Conservation (phyloP, 108 stramenopile genomes). For the Nitzschia putrida region DNA sequence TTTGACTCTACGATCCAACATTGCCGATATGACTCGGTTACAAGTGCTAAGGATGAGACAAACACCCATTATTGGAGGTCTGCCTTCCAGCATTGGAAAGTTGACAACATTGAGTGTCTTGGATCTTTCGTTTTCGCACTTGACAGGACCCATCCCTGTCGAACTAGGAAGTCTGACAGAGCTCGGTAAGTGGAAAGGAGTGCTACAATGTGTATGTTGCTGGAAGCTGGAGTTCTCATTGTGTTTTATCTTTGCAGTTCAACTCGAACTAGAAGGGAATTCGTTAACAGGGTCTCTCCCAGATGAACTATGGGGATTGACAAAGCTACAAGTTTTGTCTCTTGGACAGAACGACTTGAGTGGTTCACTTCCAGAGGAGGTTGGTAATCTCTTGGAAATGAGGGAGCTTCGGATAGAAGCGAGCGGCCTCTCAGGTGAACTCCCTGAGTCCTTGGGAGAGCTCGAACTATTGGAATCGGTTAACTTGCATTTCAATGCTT, state of each 20-base stretch:
- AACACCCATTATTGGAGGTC: conserved; percentile 1
- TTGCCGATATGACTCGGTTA: conserved; percentile 16
- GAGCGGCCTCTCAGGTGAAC: background rate
- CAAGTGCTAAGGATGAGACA: conserved; percentile 4
- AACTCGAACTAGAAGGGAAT: conserved; percentile 22
- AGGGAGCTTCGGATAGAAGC: conserved; percentile 4
- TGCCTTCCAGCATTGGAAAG: conserved; percentile 30
- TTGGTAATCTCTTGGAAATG: conserved; percentile 29
- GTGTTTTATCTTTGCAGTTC: background rate
- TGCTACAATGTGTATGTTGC: too few relatives aligned
- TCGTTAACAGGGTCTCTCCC: conserved; percentile 11
- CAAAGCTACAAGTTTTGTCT: conserved; percentile 17
- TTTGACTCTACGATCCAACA: conserved; percentile 10
- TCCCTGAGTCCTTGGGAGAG: conserved; percentile 6
- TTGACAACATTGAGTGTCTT: conserved; percentile 33
- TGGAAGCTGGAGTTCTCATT: background rate
- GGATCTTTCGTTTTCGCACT: conserved; percentile 45
- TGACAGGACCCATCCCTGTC: conserved; percentile 47
- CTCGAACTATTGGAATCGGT: background rate
- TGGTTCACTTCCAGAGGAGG: conserved; percentile 29
- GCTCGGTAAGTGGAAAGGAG: conserved; percentile 18
- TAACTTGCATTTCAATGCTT: conserved; percentile 16
- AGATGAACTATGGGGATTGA: conserved; percentile 39
- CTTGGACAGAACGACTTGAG: conserved; percentile 38
- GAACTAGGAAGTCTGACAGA: conserved; percentile 25